Conservation (phyloP, 2,329 filamentous ascomycete genomes). For the Chaetothyriales sp. region DNA sequence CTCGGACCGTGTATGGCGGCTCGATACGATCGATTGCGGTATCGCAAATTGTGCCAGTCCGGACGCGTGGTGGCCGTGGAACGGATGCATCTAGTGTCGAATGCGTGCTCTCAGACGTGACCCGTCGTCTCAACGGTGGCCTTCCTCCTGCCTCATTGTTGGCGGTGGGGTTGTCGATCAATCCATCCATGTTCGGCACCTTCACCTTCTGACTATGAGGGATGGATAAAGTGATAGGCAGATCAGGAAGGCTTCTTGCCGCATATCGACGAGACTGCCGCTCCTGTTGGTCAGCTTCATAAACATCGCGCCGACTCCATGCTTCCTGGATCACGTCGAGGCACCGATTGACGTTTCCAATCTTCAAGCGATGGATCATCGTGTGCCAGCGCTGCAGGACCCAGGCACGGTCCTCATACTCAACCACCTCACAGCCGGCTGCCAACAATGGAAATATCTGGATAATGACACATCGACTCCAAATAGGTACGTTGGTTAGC, state of each 20-base stretch:
- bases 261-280: conserved; percentile 22
- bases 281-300: conserved; percentile 29
- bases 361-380: conserved; percentile 47
- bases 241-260: conserved; percentile 38
- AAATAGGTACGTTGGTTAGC: conserved; percentile 47
- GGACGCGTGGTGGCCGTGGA: neutral
- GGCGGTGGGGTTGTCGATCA: neutral
- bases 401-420: conserved; percentile 43
- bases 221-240: neutral
- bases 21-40: conserved; percentile 26
- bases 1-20: conserved; percentile 48
- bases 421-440: conserved; percentile 49
- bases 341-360: conserved; percentile 53
- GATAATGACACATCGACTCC: conserved; percentile 48
- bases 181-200: neutral
- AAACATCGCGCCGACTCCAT: conserved; percentile 47
- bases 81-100: neutral
- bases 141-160: neutral
- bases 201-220: neutral
- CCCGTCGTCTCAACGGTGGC: neutral
- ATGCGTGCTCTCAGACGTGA: neutral
- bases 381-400: conserved; percentile 46
- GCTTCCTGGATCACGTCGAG: conserved; percentile 51
- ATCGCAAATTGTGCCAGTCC: neutral
- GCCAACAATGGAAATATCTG: conserved; percentile 56